Evolutionary conservation across 1,284 basidiomycete species (phyloP), one percentile per base, ranked within the genome.

Genomic region (Ustanciosporium gigantosporum): DNA sequence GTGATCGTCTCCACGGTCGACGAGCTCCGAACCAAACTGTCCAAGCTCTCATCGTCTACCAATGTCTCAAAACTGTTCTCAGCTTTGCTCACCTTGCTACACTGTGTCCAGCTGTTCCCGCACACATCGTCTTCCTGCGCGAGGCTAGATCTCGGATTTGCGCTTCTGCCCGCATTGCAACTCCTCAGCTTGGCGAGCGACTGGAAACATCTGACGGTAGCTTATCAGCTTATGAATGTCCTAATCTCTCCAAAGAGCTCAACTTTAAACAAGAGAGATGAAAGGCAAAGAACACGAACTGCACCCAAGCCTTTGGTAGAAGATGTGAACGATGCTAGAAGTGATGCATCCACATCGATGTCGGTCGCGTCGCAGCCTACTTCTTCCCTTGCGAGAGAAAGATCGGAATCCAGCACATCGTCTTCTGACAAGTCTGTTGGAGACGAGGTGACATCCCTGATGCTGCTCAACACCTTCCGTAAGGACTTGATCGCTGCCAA

Each of bases 391-490:
- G 31, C 36, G 14, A n/a, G 27, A 29, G n/a, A n/a, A n/a, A n/a
- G 11, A n/a, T 15, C 24, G 16, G 21, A 23, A 16, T 31, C 6
- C n/a, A 27, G 21, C 31, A 19, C 27, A 5, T 1, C n/a, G n/a
- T n/a, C n/a, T n/a, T n/a, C n/a, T n/a, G n/a, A n/a, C n/a, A n/a
- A n/a, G n/a, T n/a, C n/a, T n/a, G n/a, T n/a, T n/a, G n/a, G n/a
- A n/a, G 43, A 47, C 20, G 48, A 62, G 8, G 45, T 48, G 0
- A 47, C 60, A 1, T 61, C 66, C 1, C 35, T 68, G 19, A 48
- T 68, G 9, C 45, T 66, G 4, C 48, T 68, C 34, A 68, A 68
- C 48, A 66, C 66, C 0, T 53, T 65, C 13, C 40, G 61, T 17
- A 13, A 36, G 9, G 42, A 45, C 24, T 48, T 68, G 5, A 31